phyloP scores from a whole-genome alignment of 352 stramenopile species.

The Pythium inflatum region DNA sequence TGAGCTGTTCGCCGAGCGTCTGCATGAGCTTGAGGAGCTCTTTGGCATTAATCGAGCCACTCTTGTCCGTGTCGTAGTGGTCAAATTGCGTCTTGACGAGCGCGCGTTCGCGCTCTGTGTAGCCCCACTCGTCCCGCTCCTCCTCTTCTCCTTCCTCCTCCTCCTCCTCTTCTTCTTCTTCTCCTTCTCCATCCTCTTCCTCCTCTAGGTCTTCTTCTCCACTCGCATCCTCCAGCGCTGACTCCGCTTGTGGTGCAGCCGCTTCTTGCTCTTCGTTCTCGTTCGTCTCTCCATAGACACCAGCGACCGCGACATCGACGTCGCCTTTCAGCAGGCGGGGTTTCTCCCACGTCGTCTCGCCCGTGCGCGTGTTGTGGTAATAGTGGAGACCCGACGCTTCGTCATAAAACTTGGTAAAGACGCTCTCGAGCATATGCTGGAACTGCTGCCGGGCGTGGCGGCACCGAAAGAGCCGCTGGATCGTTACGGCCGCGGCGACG shows the following conservation, averaged over 20 bases:
- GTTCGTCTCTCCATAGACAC: slow-evolving; percentile 7
- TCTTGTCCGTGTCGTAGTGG: slow-evolving; percentile 97
- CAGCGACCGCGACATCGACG: slow-evolving; percentile 53
- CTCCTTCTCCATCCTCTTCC: slow-evolving; percentile 18
- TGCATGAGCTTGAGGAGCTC: slow-evolving; percentile 97
- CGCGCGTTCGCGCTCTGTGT: slow-evolving; percentile 45
- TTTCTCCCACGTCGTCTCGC: slow-evolving; percentile 79
- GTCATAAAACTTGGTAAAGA: slow-evolving; percentile 80
- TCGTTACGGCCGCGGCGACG: slow-evolving; percentile 36
- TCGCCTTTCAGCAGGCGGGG: slow-evolving; percentile 50
- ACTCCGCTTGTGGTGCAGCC: not conserved
- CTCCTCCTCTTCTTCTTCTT: slow-evolving; percentile 21
- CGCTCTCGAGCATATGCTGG: slow-evolving; percentile 47
- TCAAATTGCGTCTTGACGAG: slow-evolving; percentile 86
- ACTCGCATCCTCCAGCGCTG: slow-evolving; percentile 31
- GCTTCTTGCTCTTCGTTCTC: slow-evolving; percentile 19
- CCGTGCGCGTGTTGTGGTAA: slow-evolving; percentile 73
- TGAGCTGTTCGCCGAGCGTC: slow-evolving; percentile 96
- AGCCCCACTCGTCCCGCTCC: slow-evolving; percentile 38
- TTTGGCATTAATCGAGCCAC: slow-evolving; percentile 96
- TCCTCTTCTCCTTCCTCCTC: slow-evolving; percentile 19
- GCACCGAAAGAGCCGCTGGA: slow-evolving; percentile 70
- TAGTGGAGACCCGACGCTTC: slow-evolving; percentile 64
- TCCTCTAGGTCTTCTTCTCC: slow-evolving; percentile 19
- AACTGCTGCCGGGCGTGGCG: slow-evolving; percentile 51